Conservation (phyloP, 768 basidiomycete genomes). For the Mycena galopus region DNA sequence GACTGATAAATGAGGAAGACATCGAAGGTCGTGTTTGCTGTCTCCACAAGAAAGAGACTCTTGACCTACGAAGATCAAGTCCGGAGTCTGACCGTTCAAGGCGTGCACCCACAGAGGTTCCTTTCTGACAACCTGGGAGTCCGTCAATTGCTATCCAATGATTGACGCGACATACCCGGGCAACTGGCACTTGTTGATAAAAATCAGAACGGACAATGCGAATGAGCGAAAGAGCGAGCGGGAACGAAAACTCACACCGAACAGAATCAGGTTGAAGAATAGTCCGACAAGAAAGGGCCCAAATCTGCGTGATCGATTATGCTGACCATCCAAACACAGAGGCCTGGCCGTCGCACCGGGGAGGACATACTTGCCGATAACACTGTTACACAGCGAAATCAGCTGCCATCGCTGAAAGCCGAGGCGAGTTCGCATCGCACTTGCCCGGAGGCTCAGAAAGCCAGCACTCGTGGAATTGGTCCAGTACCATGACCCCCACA, state of each 20-base stretch:
- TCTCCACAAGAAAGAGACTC: not conserved
- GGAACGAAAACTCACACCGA: not conserved
- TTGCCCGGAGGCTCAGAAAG: too few relatives aligned
- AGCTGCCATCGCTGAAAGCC: too few relatives aligned
- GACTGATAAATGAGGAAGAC: slow-evolving; percentile 10
- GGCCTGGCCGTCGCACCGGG: too few relatives aligned
- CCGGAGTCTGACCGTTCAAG: not conserved
- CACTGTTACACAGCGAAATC: too few relatives aligned
- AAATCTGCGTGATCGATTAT: not conserved
- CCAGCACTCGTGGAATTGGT: too few relatives aligned
- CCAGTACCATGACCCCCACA: too few relatives aligned
- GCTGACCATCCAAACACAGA: too few relatives aligned
- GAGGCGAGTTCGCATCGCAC: too few relatives aligned
- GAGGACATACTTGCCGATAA: too few relatives aligned
- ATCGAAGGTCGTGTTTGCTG: slow-evolving; percentile 17
- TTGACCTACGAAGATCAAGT: not conserved
- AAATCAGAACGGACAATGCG: too few relatives aligned
- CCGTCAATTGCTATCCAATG: not conserved
- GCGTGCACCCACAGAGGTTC: not conserved
- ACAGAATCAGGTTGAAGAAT: slow-evolving; percentile 24
- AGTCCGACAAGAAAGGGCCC: not conserved
- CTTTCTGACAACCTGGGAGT: not conserved
- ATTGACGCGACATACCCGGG: not conserved
- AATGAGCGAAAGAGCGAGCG: not conserved
- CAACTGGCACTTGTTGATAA: not conserved